These are phyloP conservation scores for Amanita inopinata DNA, from an alignment of 768 basidiomycete species.

Conservation along the genomic window DNA sequence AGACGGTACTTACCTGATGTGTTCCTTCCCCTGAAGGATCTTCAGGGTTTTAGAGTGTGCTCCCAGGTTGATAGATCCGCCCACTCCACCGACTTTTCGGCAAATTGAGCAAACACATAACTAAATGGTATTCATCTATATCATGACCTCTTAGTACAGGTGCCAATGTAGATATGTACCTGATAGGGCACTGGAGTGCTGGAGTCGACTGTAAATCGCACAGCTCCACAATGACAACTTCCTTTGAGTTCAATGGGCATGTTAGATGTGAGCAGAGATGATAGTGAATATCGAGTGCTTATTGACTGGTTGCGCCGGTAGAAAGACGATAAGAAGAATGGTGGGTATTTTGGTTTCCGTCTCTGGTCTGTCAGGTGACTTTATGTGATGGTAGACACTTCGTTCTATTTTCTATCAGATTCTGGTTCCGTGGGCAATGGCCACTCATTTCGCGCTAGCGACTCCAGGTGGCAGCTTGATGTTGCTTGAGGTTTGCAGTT, in stretches of 20 bases:
- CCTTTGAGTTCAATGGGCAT: constrained; percentile 54
- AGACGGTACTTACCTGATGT: constrained; percentile 33
- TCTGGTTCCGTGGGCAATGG: too few species aligned
- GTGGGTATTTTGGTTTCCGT: too few species aligned
- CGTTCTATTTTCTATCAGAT: too few species aligned
- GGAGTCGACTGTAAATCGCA: constrained; percentile 35
- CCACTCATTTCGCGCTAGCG: too few species aligned
- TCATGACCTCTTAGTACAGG: not conserved
- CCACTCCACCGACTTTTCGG: constrained; percentile 57
- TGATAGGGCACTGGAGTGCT: constrained; percentile 60
- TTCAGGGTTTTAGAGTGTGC: constrained; percentile 41
- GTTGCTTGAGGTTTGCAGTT: too few species aligned
- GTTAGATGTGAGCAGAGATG: not conserved
- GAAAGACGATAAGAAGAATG: too few species aligned
- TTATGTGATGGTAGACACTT: too few species aligned
- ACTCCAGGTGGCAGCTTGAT: too few species aligned
- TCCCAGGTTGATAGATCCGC: constrained; percentile 61
- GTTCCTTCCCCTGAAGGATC: constrained; percentile 40
- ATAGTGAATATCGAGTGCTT: too few species aligned
- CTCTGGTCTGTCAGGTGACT: too few species aligned
- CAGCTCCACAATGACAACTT: constrained; percentile 45
- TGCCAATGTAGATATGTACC: constrained; percentile 20
- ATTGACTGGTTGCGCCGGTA: too few species aligned
- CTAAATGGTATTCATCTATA: constrained; percentile 17
- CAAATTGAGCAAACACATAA: constrained; percentile 63